phyloP scores from a whole-genome alignment of 306 rosid genomes.

The Lithocarpus polystachyus region DNA sequence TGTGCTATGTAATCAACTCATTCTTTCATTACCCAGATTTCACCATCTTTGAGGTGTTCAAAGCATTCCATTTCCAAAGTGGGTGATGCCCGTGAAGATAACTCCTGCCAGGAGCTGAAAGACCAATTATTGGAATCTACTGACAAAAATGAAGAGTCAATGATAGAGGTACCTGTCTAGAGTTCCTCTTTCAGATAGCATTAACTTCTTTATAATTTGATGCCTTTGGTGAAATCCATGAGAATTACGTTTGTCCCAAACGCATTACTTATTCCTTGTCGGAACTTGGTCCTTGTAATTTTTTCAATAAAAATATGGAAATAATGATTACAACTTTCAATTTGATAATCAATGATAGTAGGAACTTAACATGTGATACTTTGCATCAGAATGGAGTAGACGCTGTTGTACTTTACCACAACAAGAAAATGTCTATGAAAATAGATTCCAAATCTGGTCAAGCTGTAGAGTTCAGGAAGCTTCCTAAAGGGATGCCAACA shows the following conservation, averaged over 20 bases:
- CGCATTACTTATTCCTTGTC: neutral
- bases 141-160: slow-evolving; percentile 23
- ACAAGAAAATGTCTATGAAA: slow-evolving; percentile 14
- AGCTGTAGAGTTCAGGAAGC: slow-evolving; percentile 31
- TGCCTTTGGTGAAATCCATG: neutral
- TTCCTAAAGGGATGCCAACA: slow-evolving; percentile 41
- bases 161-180: slow-evolving; percentile 35
- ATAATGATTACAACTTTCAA: neutral
- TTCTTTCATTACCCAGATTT: slow-evolving; percentile 20
- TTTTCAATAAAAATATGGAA: neutral
- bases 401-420: slow-evolving; percentile 30
- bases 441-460: slow-evolving; percentile 31
- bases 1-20: neutral
- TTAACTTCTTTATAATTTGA: neutral
- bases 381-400: slow-evolving; percentile 41
- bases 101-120: slow-evolving; percentile 19
- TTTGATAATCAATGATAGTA: neutral
- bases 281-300: neutral
- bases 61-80: slow-evolving; percentile 26
- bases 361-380: slow-evolving; percentile 11
- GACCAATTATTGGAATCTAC: slow-evolving; percentile 30
- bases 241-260: neutral
- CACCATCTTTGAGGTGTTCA: slow-evolving; percentile 32
- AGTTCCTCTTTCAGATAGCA: neutral
- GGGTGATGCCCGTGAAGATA: slow-evolving; percentile 17